Percentiles rank a stretch among this genome's conserved stretches.
Conservation (phyloP, 345 rosid genomes). For the Eucalyptus cloeziana region DNA sequence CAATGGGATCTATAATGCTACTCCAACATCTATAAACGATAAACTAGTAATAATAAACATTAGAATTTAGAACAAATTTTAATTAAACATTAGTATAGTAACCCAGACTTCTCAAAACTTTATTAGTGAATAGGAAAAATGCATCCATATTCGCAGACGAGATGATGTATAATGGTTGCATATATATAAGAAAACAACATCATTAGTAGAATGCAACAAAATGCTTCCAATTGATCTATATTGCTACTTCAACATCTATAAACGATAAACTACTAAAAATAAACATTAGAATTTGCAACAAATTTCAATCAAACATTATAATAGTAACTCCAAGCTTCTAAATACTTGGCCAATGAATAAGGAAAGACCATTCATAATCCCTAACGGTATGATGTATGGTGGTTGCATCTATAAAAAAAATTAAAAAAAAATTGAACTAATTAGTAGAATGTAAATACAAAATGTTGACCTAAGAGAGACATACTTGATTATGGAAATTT, state of each 20-base stretch:
- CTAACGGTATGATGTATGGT: neutral
- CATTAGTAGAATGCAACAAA: rapidly evolving
- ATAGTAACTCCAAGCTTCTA: too few relatives aligned
- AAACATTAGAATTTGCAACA: too few relatives aligned
- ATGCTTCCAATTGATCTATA: neutral
- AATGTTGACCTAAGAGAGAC: neutral
- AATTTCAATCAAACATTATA: too few relatives aligned
- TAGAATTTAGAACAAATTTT: neutral
- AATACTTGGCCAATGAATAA: too few relatives aligned
- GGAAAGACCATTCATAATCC: neutral
- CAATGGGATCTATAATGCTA: neutral
- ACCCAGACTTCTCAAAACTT: neutral
- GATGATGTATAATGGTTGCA: neutral
- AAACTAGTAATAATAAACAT: too few relatives aligned
- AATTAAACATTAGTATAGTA: too few relatives aligned
- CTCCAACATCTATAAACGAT: neutral
- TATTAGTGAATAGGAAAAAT: neutral
- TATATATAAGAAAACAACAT: too few relatives aligned
- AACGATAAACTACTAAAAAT: too few relatives aligned
- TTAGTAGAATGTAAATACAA: rapidly evolving
- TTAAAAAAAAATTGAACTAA: rapidly evolving
- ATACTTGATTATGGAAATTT: too few relatives aligned
- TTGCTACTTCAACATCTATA: neutral
- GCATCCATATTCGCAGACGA: rapidly evolving
- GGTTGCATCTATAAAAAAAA: neutral